Base-by-base conservation (phyloP, 257 asterid species). In the Ligustrum vulgare region DNA sequence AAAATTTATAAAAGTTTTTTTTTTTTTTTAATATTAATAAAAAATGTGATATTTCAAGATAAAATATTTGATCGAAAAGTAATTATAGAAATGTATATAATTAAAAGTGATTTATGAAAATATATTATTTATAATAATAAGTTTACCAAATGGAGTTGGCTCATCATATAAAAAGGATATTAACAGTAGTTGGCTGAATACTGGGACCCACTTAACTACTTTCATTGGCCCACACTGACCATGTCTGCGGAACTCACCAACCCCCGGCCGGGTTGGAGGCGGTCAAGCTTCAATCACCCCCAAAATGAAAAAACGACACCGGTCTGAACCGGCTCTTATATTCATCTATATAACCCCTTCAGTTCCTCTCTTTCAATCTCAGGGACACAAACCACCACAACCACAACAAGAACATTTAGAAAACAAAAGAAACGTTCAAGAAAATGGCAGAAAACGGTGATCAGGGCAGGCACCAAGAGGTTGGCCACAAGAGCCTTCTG, bases 401-500 rank as follows among this genome's bases (percentile, higher is more conserved):
- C 15, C 33, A 0, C 35, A 18, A 0, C 35, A 18, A 16, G 35
- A 60, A 60, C 23, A 60, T 25, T 16, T 15, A 36, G 23, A 67
- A 58, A 28, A 33, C 22, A 5, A 31, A 35, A 66, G 25, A 34
- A 41, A 31, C 3, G 20, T 20, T 62, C 23, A 31, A 8, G 22
- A 76, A 82, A 84, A 86, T 84, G 89, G 86, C 84, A 18, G 32
- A 68, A 67, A 77, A 68, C 39, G 86, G 79, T n/a, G 91, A 74
- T 1, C 87, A 82, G 67, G 67, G 77, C 32, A 84, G 91, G 82
- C 96, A 92, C 69, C 93, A 88, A 73, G 97, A 92, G 72, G 97
- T 92, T 70, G 97, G 97, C 49, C 97, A 92, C 85, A 90, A 92
- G 87, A 92, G 96, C 74, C 97, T 92, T 73, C 67, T 92, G 77